phyloP scores from a whole-genome alignment of 2,329 filamentous ascomycete genomes.

The Cytospora paraplurivora region DNA sequence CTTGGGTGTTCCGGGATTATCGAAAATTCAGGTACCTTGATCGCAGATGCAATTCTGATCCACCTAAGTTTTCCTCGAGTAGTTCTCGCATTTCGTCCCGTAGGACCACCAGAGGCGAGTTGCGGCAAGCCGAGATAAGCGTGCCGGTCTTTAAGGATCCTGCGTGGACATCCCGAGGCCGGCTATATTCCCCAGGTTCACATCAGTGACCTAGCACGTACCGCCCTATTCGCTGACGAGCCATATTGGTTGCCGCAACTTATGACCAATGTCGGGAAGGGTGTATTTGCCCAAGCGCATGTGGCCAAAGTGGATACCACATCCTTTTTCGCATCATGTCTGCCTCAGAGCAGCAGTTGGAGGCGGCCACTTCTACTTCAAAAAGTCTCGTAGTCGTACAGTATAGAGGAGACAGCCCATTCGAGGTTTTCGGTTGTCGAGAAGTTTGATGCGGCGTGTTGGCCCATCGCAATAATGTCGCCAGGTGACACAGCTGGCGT shows the following conservation, averaged over 20 bases:
- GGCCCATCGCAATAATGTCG: neutral
- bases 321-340: neutral
- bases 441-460: neutral
- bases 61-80: neutral
- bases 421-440: neutral
- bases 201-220: no score
- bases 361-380: neutral
- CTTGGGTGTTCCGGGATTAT: neutral
- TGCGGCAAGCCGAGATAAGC: neutral
- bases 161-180: neutral
- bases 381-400: neutral
- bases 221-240: neutral
- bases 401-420: constrained; percentile 1
- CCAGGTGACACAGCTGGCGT: neutral
- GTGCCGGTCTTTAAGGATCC: neutral
- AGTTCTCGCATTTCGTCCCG: neutral
- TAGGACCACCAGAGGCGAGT: neutral
- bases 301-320: neutral
- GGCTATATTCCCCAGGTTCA: neutral
- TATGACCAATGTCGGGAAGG: neutral
- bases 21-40: neutral
- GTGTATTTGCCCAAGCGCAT: neutral
- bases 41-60: neutral
- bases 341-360: neutral
- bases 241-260: neutral